Evolutionary conservation across 257 asterid genomes (phyloP), one percentile per base, ranked within the genome.

Genomic region (Verbena officinalis): DNA sequence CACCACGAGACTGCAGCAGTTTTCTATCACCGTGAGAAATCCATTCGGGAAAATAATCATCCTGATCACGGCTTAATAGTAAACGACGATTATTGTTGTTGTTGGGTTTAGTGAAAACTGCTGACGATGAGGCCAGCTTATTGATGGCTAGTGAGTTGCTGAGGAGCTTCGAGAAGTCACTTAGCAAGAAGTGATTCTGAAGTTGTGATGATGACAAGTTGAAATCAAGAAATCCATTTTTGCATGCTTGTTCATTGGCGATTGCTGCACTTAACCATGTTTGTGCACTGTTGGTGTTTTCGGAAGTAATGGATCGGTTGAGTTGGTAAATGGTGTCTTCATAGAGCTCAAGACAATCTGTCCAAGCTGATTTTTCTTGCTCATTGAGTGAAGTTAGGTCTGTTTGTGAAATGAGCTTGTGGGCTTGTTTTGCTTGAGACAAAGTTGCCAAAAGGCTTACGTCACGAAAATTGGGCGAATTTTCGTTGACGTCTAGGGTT

Each of bases 201-300:
- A 68, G 5, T n/a, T n/a, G n/a, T 70, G 54, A 8, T 2, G 71
- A 63, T 17, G 79, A 65, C 64, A 84, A 42, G 34, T 79, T 71
- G 36, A 84, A 81, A 48, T 83, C 90, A 34, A 51, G 67, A 59
- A 83, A 86, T 55, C 93, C 96, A 60, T 81, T 79, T 40, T 15
- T 61, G 79, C 93, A 87, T 8, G 90, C 68, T 72, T 81, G 72
- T 23, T 73, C 79, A 44, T 85, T 87, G 42, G 96, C 85, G n/a
- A 83, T 49, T 14, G 93, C 64, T 2, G 93, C 90, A 67, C 96
- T 87, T 38, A 87, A 31, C 93, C 89, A 87, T 48, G 93, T 85
- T 69, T 85, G 90, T 7, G 73, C 84, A 56, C 84, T 85, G 21
- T 65, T 30, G 2, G 60, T 30, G 38, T 19, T 19, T 7, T 48